Conservation (phyloP, 2,329 filamentous ascomycete genomes). For the Didymella glomerata region DNA sequence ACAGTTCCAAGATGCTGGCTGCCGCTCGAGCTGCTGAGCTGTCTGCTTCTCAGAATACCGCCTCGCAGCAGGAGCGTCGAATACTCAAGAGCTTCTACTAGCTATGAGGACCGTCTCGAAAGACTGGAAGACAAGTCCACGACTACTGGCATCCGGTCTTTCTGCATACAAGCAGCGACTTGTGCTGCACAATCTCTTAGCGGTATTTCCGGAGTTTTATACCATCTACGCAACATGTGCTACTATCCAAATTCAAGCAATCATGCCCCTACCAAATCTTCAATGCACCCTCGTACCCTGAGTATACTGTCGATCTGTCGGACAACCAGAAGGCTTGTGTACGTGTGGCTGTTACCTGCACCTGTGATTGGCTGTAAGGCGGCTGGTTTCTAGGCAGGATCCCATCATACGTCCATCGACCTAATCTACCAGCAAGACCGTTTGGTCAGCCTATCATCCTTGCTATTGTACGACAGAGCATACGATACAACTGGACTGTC, state of each 20-base stretch:
- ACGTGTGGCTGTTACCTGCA: background rate
- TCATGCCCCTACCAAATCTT: background rate
- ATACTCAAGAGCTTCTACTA: constrained; percentile 17
- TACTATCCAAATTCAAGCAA: background rate
- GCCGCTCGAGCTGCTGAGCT: constrained; percentile 18
- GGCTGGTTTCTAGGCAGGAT: background rate
- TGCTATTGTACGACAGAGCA: background rate
- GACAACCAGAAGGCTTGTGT: background rate
- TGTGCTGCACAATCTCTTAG: background rate
- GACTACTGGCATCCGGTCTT: background rate
- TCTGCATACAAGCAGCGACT: background rate
- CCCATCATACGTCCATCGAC: background rate
- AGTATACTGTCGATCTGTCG: too few species aligned
- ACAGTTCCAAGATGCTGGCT: constrained; percentile 50
- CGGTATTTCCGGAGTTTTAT: background rate
- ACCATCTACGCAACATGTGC: background rate
- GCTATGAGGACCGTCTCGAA: background rate
- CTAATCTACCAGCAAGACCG: background rate
- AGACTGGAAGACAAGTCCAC: background rate
- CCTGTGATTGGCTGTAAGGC: background rate
- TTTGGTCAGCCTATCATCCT: background rate
- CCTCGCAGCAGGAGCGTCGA: constrained; percentile 17
- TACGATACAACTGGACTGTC: background rate
- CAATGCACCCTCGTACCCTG: background rate
- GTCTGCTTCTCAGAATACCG: constrained; percentile 15